phyloP scores from a whole-genome alignment of 2,329 filamentous ascomycete genomes.

The Pseudogymnoascus sp. region DNA sequence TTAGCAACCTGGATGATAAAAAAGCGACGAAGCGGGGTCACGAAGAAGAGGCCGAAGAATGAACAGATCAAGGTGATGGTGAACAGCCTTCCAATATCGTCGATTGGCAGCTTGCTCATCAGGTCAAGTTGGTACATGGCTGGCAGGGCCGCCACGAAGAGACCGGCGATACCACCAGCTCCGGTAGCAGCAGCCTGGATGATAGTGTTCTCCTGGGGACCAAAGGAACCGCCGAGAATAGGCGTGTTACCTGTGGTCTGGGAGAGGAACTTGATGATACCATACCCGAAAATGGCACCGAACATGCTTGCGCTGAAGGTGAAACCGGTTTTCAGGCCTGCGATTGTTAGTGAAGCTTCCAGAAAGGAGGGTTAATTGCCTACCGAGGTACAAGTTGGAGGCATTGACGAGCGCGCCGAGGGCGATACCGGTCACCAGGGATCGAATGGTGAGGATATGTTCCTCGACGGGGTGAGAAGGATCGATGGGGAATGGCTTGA shows the following conservation, averaged over 20 bases:
- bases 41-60: conserved; percentile 59
- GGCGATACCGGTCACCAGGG: conserved; percentile 46
- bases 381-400: conserved; percentile 55
- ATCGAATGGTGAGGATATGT: conserved; percentile 47
- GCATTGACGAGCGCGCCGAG: conserved; percentile 55
- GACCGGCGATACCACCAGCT: conserved; percentile 48
- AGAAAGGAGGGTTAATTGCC: conserved; percentile 28
- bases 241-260: conserved; percentile 43
- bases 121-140: conserved; percentile 50
- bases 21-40: conserved; percentile 58
- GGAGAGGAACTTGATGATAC: conserved; percentile 48
- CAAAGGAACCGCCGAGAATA: conserved; percentile 47
- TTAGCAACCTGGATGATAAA: conserved; percentile 60
- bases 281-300: conserved; percentile 53
- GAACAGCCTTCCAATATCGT: conserved; percentile 52
- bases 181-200: conserved; percentile 53
- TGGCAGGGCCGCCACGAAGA: conserved; percentile 54
- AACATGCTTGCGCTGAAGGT: conserved; percentile 43
- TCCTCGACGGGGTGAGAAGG: conserved; percentile 38
- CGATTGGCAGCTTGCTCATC: conserved; percentile 40
- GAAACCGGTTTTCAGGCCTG: conserved; percentile 45
- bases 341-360: conserved; percentile 19
- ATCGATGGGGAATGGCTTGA: conserved; percentile 34
- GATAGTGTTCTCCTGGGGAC: conserved; percentile 57
- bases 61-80: conserved; percentile 55